Conservation (phyloP, 768 basidiomycete species). For the Mycena rebaudengoi region DNA sequence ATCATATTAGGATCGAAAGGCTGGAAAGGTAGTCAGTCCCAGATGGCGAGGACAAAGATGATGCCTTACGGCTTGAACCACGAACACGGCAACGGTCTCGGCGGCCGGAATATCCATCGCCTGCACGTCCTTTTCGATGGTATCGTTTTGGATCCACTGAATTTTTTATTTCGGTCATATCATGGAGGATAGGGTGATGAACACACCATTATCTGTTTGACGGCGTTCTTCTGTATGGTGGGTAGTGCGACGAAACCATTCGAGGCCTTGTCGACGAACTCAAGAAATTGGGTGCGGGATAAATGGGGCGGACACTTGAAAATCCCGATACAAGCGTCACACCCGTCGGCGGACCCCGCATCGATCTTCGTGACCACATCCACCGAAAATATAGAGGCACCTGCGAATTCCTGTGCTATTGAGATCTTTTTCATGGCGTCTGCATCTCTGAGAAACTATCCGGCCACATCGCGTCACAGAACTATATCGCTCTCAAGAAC, state of each 20-base stretch:
- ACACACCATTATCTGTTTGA: not conserved
- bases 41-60: not conserved
- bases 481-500: slow-evolving; percentile 3
- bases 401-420: not conserved
- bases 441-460: not conserved
- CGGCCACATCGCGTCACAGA: not conserved
- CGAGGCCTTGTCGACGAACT: slow-evolving; percentile 5
- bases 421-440: not conserved
- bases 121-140: not conserved
- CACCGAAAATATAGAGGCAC: not conserved
- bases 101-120: not conserved
- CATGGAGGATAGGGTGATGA: not conserved
- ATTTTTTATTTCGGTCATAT: not conserved
- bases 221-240: not conserved
- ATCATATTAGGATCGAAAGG: slow-evolving; percentile 5
- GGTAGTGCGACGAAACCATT: not conserved
- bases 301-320: slow-evolving; percentile 1
- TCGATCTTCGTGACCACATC: not conserved
- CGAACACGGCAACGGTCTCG: slow-evolving; percentile 1
- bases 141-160: slow-evolving; percentile 6
- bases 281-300: slow-evolving; percentile 1
- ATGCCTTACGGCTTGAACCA: not conserved
- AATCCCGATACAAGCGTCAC: slow-evolving; percentile 2
- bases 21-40: not conserved
- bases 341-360: not conserved